A percentile compares a stretch with the other conserved stretches of the same genome.
Evolutionary conservation across 2,329 filamentous ascomycete species (phyloP).

Genomic region (Zymoseptoria passerinii): DNA sequence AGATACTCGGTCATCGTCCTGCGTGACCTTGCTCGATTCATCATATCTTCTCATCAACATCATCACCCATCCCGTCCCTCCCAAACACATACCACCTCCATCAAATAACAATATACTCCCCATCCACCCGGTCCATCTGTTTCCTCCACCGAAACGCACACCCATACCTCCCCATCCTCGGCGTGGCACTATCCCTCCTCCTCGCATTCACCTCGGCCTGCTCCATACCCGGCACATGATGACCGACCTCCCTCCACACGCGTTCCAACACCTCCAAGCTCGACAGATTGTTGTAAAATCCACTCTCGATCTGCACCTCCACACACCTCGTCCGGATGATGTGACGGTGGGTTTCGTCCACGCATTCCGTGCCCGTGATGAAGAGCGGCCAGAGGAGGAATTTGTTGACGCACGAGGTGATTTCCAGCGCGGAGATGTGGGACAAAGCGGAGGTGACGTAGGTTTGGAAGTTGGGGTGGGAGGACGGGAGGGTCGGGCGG

Average conservation of each 20-base stretch:
- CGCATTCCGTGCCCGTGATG: conserved; percentile 80
- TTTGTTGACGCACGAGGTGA: conserved; percentile 66
- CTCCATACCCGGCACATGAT: conserved; percentile 16
- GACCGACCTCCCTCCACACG: conserved; percentile 53
- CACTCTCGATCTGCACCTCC: conserved; percentile 79
- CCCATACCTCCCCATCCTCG: conserved; percentile 23
- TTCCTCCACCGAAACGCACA: conserved; percentile 43
- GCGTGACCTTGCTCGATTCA: not conserved
- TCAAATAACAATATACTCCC: conserved; percentile 46
- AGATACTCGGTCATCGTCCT: not conserved
- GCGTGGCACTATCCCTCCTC: conserved; percentile 21
- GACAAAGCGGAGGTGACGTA: conserved; percentile 74
- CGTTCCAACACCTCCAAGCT: conserved; percentile 78
- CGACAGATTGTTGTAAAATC: conserved; percentile 87
- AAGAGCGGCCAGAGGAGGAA: conserved; percentile 92
- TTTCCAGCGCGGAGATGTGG: conserved; percentile 71
- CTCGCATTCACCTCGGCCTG: conserved; percentile 23
- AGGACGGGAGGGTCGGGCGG: conserved; percentile 63
- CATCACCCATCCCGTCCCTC: not conserved
- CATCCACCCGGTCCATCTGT: conserved; percentile 44
- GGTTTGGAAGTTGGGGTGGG: conserved; percentile 70
- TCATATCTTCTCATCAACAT: not conserved
- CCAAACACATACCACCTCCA: not conserved
- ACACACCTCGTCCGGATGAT: conserved; percentile 72
- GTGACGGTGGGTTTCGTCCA: conserved; percentile 68